Evolutionary conservation across 257 asterid genomes (phyloP).

Genomic region (Verbascum thapsus): DNA sequence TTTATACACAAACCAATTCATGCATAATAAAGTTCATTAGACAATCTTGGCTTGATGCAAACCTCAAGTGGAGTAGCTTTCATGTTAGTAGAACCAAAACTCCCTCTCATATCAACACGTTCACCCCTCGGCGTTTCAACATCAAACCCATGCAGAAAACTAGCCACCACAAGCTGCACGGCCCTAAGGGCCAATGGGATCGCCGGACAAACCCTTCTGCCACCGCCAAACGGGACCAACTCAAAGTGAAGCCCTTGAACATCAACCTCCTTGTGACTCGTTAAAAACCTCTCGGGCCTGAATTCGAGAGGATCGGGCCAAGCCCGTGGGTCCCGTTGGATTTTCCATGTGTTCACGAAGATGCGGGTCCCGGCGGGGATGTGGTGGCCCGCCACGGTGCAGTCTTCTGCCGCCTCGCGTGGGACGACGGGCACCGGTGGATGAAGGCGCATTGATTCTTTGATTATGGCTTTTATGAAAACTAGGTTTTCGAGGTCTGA

Average conservation of each 20-base stretch:
- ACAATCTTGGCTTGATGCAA: constrained; percentile 39
- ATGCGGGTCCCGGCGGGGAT: constrained; percentile 48
- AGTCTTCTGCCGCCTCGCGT: constrained; percentile 38
- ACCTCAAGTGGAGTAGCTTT: constrained; percentile 47
- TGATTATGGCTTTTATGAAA: constrained; percentile 53
- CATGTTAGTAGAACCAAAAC: constrained; percentile 40
- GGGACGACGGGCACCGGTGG: constrained; percentile 37
- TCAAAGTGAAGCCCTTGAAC: constrained; percentile 44
- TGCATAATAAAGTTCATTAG: constrained; percentile 12
- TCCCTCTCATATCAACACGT: constrained; percentile 40
- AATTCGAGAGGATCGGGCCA: constrained; percentile 54
- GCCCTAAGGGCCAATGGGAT: constrained; percentile 33
- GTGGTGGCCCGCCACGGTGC: constrained; percentile 43
- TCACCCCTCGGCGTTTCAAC: constrained; percentile 23
- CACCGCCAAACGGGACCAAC: constrained; percentile 57
- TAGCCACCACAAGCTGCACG: constrained; percentile 40
- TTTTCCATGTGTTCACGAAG: constrained; percentile 45
- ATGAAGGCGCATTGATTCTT: constrained; percentile 52
- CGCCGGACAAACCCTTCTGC: constrained; percentile 54
- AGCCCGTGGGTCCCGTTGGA: constrained; percentile 46
- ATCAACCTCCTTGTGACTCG: constrained; percentile 36
- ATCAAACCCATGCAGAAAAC: constrained; percentile 45
- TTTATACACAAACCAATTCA: background rate
- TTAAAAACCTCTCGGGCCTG: constrained; percentile 53
- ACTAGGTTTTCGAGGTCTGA: constrained; percentile 41